Evolutionary conservation across 176 grass and related monocot species (phyloP).

Genomic region (Carex pumila): DNA sequence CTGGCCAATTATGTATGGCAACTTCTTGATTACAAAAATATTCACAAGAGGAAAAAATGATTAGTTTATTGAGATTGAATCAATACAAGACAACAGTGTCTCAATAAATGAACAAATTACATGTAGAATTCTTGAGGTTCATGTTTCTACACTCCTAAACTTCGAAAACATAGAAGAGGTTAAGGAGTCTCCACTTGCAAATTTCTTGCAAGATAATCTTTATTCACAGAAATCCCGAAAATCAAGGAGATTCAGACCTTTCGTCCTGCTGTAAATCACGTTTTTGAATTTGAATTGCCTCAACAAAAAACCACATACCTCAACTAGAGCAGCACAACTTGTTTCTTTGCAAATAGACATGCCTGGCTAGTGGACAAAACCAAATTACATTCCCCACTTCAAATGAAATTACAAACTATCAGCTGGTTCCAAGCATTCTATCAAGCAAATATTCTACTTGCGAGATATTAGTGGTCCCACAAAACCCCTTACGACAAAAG

Average conservation of each 20-base stretch:
- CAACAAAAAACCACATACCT: neutral
- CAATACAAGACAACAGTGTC: neutral
- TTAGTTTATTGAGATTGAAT: neutral
- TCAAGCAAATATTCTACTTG: conserved; percentile 60
- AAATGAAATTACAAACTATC: neutral
- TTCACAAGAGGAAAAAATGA: neutral
- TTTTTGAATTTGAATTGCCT: neutral
- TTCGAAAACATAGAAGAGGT: neutral
- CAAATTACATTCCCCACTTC: neutral
- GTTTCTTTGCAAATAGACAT: neutral
- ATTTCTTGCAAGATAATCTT: neutral
- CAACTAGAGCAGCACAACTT: neutral
- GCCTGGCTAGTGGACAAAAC: neutral
- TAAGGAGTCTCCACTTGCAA: neutral
- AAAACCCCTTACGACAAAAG: conserved; percentile 70
- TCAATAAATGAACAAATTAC: neutral
- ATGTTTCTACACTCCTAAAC: neutral
- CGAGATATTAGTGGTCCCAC: conserved; percentile 35
- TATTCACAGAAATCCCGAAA: neutral
- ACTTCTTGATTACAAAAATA: neutral
- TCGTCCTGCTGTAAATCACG: neutral
- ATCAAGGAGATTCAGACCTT: too few species aligned
- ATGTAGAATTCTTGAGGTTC: neutral
- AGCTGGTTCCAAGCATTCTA: conserved; percentile 54
- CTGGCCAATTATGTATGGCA: neutral